Evolutionary conservation across 345 rosid genomes (phyloP).

Genomic region (Pistacia vera): DNA sequence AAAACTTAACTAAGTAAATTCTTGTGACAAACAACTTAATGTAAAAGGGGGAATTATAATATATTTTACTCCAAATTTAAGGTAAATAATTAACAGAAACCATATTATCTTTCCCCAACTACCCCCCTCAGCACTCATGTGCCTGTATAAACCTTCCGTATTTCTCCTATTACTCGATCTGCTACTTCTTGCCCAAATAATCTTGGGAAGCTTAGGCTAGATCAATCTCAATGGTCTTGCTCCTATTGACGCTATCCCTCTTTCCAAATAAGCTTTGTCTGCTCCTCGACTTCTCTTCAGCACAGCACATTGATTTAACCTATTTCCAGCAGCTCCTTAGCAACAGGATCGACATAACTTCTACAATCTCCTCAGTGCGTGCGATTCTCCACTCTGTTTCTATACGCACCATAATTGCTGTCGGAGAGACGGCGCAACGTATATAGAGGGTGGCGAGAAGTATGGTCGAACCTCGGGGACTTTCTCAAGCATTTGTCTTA

Average conservation of each 20-base stretch:
- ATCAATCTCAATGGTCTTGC: conserved; percentile 74
- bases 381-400: conserved; percentile 44
- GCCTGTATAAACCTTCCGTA: conserved; percentile 43
- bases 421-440: conserved; percentile 68
- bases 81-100: not conserved
- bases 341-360: conserved; percentile 49
- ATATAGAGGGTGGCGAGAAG: conserved; percentile 66
- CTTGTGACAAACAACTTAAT: too few species aligned
- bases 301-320: conserved; percentile 69
- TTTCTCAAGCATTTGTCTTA: conserved; percentile 55
- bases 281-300: conserved; percentile 41
- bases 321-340: conserved; percentile 54
- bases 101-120: not conserved
- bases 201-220: conserved; percentile 65
- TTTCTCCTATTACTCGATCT: conserved; percentile 44
- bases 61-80: not conserved
- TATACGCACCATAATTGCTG: conserved; percentile 50
- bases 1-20: too few species aligned
- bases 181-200: conserved; percentile 72
- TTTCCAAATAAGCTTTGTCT: conserved; percentile 48
- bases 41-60: not conserved
- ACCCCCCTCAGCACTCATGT: conserved; percentile 10
- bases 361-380: conserved; percentile 65
- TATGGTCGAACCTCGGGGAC: conserved; percentile 63
- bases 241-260: conserved; percentile 61